Evolutionary conservation across 345 rosid species (phyloP), one percentile per base, ranked within the genome.

Genomic region (Mallotus nudiflorus): DNA sequence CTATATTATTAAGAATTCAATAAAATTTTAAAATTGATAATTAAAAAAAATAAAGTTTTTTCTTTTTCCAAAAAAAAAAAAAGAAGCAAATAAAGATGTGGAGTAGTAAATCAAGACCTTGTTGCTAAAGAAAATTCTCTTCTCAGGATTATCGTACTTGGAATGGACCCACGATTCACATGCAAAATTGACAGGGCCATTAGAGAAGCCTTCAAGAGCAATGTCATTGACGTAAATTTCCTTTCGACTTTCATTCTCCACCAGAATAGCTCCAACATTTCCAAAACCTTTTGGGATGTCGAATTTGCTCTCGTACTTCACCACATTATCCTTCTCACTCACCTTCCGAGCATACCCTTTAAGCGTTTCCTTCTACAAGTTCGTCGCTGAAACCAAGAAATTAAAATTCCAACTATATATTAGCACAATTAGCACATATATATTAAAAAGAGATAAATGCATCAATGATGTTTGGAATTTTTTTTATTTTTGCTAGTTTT

Each of bases 161-260:
- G 75, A 57, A 31, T 54, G 65, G 56, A 52, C 53, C 75, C 75
- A 72, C 0, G 75, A 72, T 8, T 46, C 64, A 24, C 75, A 72
- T 0, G 55, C 4, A 10, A 72, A 16, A 29, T 20, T 64, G 6
- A 72, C 4, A 39, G 65, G 70, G 5, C 64, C 70, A 11, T 16
- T 0, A 22, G 35, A 5, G 37, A 65, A 35, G 35, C 70, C 69
- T 18, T 65, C 28, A 33, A 72, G 62, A 25, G 65, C 58, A 29
- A 72, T 72, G 48, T 55, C 48, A 25, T 45, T 35, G 45, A 72
- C 28, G 24, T 28, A 72, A 13, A 72, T n/a, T 57, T 72, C 70
- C 11, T 65, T 64, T 40, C 19, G 24, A 24, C 12, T 69, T n/a
- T 72, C 53, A 46, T 72, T 72, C 35, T 72, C 57, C 6, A 72